A percentile compares a stretch with the other conserved stretches of the same genome.
These are phyloP conservation scores for Beauveria sp. DNA, from an alignment of 2,329 filamentous ascomycete genomes.

Conservation along the genomic window DNA sequence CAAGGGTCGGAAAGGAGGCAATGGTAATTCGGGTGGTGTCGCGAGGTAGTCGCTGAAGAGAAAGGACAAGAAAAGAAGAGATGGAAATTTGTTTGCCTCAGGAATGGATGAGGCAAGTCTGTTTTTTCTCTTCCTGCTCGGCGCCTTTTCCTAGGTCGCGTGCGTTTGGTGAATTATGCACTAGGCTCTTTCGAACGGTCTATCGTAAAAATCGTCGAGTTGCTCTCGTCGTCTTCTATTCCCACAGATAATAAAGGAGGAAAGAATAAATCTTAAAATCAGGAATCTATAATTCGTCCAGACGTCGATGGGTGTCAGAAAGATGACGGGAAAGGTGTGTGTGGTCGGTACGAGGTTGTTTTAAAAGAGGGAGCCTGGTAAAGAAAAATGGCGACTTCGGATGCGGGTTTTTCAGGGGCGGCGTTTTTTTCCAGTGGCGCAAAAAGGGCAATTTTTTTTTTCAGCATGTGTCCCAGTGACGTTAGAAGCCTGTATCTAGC, in stretches of 20 bases:
- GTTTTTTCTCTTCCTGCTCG: not conserved
- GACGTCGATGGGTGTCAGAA: not conserved
- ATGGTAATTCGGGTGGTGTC: not conserved
- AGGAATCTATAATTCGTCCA: slow-evolving; percentile 8
- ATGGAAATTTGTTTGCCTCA: not conserved
- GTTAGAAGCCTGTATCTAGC: not conserved
- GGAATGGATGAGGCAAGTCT: not conserved
- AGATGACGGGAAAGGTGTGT: not conserved
- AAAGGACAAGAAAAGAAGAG: not conserved
- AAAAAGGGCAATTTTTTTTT: not conserved
- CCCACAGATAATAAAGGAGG: not conserved
- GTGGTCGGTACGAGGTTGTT: not conserved
- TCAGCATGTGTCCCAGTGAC: slow-evolving; percentile 1
- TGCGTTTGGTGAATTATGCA: not conserved
- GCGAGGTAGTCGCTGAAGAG: not conserved
- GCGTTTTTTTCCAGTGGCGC: slow-evolving; percentile 4
- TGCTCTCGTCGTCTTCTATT: not conserved
- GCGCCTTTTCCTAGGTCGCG: not conserved
- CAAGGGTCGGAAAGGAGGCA: not conserved
- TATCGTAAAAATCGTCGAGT: not conserved
- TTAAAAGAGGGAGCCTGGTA: not conserved
- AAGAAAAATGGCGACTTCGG: slow-evolving; percentile 4
- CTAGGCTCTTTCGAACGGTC: not conserved
- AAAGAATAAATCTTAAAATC: not conserved
- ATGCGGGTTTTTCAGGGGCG: slow-evolving; percentile 14